Evolutionary conservation across 1,284 basidiomycete species (phyloP).

Genomic region (Irpex rosettiformis): DNA sequence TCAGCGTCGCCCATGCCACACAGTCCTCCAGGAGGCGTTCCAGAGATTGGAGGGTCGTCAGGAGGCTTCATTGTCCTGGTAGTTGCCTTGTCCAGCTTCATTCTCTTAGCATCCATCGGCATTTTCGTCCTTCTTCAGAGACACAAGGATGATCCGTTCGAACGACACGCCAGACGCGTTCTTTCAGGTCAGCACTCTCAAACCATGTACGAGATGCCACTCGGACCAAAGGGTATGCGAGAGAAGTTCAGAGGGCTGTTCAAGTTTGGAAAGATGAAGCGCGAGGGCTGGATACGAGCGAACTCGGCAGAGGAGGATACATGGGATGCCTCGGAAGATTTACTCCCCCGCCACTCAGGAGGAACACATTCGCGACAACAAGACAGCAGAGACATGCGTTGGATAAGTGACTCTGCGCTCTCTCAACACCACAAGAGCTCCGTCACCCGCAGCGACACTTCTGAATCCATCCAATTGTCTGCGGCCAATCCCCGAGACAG

Average conservation of each 20-base stretch:
- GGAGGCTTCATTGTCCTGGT: conserved; percentile 33
- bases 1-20: not conserved
- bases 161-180: conserved; percentile 25
- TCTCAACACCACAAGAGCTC: not conserved
- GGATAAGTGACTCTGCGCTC: not conserved
- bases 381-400: not conserved
- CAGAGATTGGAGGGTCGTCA: conserved; percentile 27
- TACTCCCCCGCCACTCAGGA: conserved; percentile 5
- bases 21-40: conserved; percentile 1
- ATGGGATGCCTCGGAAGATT: conserved; percentile 27
- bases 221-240: conserved; percentile 24
- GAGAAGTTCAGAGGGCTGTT: conserved; percentile 26
- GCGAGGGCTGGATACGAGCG: conserved; percentile 26
- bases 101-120: conserved; percentile 30
- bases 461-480: conserved; percentile 16
- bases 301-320: conserved; percentile 24
- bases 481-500: conserved; percentile 5
- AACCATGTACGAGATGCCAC: conserved; percentile 18
- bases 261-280: conserved; percentile 14
- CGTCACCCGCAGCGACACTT: conserved; percentile 11
- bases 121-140: conserved; percentile 34
- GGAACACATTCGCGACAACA: not conserved
- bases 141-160: conserved; percentile 27
- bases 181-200: conserved; percentile 21
- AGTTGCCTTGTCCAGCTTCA: conserved; percentile 29